Percentiles rank a stretch among this genome's conserved stretches.
Conservation (phyloP, 345 rosid species). For the Viola odorata region DNA sequence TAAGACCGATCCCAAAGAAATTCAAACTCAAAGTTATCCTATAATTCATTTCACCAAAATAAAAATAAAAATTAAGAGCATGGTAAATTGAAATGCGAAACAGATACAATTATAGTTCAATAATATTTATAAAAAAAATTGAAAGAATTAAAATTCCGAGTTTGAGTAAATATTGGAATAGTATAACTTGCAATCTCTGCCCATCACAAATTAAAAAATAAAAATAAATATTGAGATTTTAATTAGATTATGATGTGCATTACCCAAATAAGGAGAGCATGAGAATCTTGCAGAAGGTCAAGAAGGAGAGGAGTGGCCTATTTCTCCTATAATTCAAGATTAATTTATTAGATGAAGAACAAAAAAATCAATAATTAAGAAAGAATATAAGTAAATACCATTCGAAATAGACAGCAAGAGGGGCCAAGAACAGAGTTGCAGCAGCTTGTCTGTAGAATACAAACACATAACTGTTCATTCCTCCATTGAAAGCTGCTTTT, state of each 20-base stretch:
- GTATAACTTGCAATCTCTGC: too few species aligned
- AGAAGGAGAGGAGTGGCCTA: constrained; percentile 57
- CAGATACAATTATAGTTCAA: too few species aligned
- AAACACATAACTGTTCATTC: constrained; percentile 82
- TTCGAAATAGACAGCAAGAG: constrained; percentile 60
- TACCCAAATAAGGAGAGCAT: constrained; percentile 74
- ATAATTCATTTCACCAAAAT: too few species aligned
- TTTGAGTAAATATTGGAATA: too few species aligned
- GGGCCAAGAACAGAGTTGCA: constrained; percentile 68
- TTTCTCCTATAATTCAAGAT: constrained; percentile 43
- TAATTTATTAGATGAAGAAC: not conserved
- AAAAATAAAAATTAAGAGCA: not conserved
- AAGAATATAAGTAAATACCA: constrained; percentile 45
- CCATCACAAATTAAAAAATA: too few species aligned
- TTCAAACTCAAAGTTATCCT: constrained; percentile 66
- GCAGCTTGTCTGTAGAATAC: constrained; percentile 79
- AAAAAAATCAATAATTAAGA: not conserved
- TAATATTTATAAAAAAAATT: too few species aligned
- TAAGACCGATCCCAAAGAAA: constrained; percentile 60
- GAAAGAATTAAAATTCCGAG: too few species aligned
- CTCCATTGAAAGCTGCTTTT: constrained; percentile 76
- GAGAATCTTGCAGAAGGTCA: constrained; percentile 71
- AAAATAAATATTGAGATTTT: not conserved
- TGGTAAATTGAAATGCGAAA: not conserved
- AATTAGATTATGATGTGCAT: constrained; percentile 11